Evolutionary conservation across 202 grass and related monocot genomes (phyloP).

Genomic region (Zoysia matrella): DNA sequence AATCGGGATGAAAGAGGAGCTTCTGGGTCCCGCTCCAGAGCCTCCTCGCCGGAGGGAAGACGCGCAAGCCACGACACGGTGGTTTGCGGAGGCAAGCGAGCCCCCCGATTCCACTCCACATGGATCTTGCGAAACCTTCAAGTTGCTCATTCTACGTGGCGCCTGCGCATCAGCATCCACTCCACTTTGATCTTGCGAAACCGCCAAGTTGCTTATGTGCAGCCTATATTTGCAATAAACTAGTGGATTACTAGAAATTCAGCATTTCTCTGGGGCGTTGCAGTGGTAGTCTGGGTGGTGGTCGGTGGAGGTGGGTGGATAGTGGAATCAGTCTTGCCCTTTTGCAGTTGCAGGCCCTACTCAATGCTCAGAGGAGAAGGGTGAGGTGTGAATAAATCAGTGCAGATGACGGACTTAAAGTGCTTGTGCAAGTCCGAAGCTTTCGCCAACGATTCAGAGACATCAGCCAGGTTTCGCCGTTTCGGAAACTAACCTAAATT

Average conservation of each 20-base stretch:
- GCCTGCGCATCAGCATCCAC: slow-evolving; percentile 11
- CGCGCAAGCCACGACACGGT: slow-evolving; percentile 47
- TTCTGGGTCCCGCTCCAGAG: slow-evolving; percentile 12
- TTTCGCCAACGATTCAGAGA: background rate
- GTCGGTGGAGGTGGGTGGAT: slow-evolving; percentile 29
- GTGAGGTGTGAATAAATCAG: slow-evolving; percentile 11
- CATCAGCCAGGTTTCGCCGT: background rate
- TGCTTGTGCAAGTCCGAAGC: background rate
- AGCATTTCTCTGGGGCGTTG: background rate
- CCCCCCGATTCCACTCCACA: background rate
- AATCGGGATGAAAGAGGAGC: background rate
- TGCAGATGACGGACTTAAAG: background rate
- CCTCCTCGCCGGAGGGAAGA: background rate
- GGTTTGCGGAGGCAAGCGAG: slow-evolving; percentile 48
- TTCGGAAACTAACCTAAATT: background rate
- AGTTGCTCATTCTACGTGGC: background rate
- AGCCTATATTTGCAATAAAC: background rate
- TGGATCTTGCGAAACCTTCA: background rate
- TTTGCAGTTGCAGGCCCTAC: slow-evolving; percentile 9
- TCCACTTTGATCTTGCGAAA: too few species aligned
- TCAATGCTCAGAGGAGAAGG: background rate
- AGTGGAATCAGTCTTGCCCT: background rate
- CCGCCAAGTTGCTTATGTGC: background rate
- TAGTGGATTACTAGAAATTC: background rate
- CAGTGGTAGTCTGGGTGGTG: background rate